phyloP scores from a whole-genome alignment of 2,329 filamentous ascomycete species.

The Podosphaera fusca region DNA sequence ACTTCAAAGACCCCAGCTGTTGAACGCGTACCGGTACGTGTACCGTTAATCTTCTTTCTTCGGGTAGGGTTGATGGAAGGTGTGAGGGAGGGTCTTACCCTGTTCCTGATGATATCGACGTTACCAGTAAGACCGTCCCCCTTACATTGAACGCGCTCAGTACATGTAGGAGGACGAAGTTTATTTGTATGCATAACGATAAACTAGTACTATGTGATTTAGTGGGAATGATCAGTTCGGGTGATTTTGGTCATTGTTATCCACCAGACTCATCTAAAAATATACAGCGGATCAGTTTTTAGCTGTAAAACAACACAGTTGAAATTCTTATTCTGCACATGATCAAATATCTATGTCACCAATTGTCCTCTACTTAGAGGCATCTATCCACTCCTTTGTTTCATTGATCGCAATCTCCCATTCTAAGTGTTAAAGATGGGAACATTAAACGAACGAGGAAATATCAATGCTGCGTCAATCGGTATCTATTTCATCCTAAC shows the following conservation, averaged over 20 bases:
- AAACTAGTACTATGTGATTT: not conserved
- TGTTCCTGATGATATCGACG: not conserved
- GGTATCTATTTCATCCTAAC: conserved; percentile 2
- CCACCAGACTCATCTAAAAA: not conserved
- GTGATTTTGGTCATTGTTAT: not conserved
- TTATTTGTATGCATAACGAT: too few relatives aligned
- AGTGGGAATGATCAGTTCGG: not conserved
- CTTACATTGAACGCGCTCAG: not conserved
- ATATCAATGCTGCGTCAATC: conserved; percentile 2
- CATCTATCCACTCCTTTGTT: not conserved
- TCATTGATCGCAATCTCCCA: not conserved
- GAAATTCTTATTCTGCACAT: not conserved
- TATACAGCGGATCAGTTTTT: not conserved
- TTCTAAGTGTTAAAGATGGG: not conserved
- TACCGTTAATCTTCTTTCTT: not conserved
- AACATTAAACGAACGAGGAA: conserved; percentile 1
- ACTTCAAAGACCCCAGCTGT: not conserved
- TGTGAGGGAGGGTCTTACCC: too few relatives aligned
- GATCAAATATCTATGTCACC: not conserved
- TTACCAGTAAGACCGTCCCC: not conserved
- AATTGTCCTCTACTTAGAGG: not conserved
- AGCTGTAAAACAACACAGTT: not conserved
- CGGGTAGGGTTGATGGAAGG: not conserved
- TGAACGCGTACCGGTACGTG: not conserved
- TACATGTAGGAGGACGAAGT: not conserved